Base-by-base conservation (phyloP, 345 rosid species). In the Gossypium arboreum region DNA sequence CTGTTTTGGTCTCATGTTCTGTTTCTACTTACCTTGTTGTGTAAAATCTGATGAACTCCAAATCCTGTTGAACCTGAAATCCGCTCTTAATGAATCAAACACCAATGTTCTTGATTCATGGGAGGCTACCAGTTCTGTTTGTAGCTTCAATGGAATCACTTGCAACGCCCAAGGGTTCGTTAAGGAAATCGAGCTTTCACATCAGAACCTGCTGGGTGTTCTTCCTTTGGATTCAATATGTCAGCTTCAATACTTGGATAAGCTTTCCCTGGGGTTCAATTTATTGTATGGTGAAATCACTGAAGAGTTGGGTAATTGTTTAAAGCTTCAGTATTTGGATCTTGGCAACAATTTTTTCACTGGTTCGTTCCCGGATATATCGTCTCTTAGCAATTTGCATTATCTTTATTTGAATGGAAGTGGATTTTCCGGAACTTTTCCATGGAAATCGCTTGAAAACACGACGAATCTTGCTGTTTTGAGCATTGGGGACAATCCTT, bases 251-350 rank as follows among this genome's bases (percentile, higher is more conserved):
- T 84, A 17, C 44, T 78, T 94, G 47, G 84, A 83, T 48, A 93
- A 76, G 81, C 92, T 94, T 66, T 86, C 93, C 1, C 85, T 94
- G 22, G 98, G 98, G 7, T 78, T 60, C 80, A 94, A 94, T 78
- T 81, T 78, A 1, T 60, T 94, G 2, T 59, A 77, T 0, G 98
- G 98, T 4, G 25, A 12, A 45, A 59, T 89, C 29, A 57, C 84
- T 0, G 11, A 24, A 2, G 89, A 84, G 51, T 69, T 93, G 82
- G 84, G 74, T 41, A 84, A 68, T 25, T 94, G 99, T 72, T 74
- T 78, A 10, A 87, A 77, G n/a, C 77, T 94, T 15, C 84, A 58
- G 25, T 91, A 93, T 76, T 73, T 94, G 68, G 92, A 94, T 76
- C 86, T 94, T 7, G 97, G 96, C 1, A 90, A 89, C 92, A 91